Percentiles rank a stretch among this genome's conserved stretches.
These are phyloP conservation scores for Gastrolobium villosum DNA, from an alignment of 306 rosid species.

Conservation along the genomic window DNA sequence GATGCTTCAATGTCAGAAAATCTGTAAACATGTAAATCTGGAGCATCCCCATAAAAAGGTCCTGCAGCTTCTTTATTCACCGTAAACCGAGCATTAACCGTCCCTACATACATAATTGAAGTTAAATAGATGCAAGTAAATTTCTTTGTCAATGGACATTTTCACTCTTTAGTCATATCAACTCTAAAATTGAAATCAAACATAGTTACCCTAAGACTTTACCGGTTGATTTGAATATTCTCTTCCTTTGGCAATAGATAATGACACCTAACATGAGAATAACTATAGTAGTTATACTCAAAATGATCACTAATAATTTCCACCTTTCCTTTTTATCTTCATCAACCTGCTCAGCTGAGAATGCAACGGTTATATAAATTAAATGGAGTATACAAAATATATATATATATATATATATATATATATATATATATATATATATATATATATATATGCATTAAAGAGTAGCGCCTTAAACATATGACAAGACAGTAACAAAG, in stretches of 20 bases:
- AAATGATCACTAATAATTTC: constrained; percentile 1
- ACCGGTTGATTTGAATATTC: constrained; percentile 37
- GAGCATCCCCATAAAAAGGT: constrained; percentile 42
- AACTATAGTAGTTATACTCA: neutral
- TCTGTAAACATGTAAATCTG: constrained; percentile 46
- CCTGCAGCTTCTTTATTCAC: constrained; percentile 12
- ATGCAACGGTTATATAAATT: no score
- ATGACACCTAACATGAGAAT: constrained; percentile 6
- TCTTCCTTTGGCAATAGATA: neutral
- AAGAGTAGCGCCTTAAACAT: no score
- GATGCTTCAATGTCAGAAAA: constrained; percentile 46
- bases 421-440: no score
- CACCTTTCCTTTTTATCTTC: neutral
- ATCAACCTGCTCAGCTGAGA: constrained; percentile 16
- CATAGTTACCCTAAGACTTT: neutral
- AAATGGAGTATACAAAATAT: no score
- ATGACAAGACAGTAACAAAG: no score
- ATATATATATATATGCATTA: no score
- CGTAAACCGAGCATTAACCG: neutral
- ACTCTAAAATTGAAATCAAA: neutral
- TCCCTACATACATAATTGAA: neutral
- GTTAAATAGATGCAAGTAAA: neutral
- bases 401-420: no score
- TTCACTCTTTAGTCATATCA: neutral
- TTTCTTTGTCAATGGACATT: neutral